Conservation (phyloP, 768 basidiomycete species). For the Pulveroboletus ravenelii region DNA sequence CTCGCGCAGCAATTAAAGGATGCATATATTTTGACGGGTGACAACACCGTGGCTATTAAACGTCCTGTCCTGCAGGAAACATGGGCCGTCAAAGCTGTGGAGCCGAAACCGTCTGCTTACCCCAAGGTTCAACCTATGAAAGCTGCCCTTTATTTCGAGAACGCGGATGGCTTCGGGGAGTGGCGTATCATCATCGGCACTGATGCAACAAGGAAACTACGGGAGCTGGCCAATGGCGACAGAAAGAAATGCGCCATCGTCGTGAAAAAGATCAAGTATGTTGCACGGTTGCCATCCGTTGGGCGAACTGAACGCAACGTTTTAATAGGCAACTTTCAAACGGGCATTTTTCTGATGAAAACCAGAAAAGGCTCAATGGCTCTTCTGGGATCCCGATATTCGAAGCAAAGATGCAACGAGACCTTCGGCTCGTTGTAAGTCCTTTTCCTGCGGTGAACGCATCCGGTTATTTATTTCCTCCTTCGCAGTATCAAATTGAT, state of each 20-base stretch:
- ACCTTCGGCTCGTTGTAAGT: conserved; percentile 48
- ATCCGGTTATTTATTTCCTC: background rate
- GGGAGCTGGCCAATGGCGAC: conserved; percentile 43
- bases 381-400: conserved; percentile 51
- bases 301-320: background rate
- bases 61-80: background rate
- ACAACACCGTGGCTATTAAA: background rate
- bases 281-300: background rate
- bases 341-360: conserved; percentile 64
- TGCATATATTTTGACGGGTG: conserved; percentile 4
- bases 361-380: conserved; percentile 56
- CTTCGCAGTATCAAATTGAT: conserved; percentile 45
- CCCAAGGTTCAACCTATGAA: conserved; percentile 55
- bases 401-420: conserved; percentile 62
- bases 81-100: background rate
- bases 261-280: conserved; percentile 66
- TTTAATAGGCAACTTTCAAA: conserved; percentile 56
- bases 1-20: conserved; percentile 8
- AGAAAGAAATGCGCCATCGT: conserved; percentile 46
- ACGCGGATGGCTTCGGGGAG: conserved; percentile 54
- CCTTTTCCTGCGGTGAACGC: background rate
- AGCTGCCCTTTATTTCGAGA: conserved; percentile 57
- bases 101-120: conserved; percentile 29
- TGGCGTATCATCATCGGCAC: conserved; percentile 59
- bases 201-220: conserved; percentile 45